Conservation (phyloP, 2,329 filamentous ascomycete species). For the Acrodontium crateriforme region DNA sequence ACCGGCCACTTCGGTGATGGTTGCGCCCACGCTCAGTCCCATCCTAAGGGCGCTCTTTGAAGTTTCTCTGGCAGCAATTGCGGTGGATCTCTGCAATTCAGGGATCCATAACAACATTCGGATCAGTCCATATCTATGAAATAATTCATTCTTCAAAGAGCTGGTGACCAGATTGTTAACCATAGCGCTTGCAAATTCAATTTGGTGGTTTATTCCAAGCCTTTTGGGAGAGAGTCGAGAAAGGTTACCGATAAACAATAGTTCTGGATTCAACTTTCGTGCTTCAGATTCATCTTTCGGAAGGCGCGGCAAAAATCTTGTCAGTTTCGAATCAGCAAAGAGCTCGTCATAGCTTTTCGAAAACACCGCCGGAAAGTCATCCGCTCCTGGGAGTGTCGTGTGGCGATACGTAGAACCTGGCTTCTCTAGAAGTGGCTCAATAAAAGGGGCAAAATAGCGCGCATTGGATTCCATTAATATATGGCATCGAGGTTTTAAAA, state of each 20-base stretch:
- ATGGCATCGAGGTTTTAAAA: conserved; percentile 66
- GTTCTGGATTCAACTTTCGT: conserved; percentile 49
- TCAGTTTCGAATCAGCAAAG: conserved; percentile 37
- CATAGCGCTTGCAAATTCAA: neutral
- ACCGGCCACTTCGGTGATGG: too few relatives aligned
- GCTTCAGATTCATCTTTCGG: conserved; percentile 26
- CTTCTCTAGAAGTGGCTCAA: conserved; percentile 33
- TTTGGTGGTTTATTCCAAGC: too few relatives aligned
- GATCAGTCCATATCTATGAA: conserved; percentile 66
- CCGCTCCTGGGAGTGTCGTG: conserved; percentile 16
- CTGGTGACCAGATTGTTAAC: neutral
- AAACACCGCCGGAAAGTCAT: conserved; percentile 8
- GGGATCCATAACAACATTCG: conserved; percentile 64
- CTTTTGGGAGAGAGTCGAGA: conserved; percentile 6
- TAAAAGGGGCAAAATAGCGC: conserved; percentile 44
- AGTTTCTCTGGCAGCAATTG: neutral
- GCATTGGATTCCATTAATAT: conserved; percentile 64
- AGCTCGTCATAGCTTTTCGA: conserved; percentile 34
- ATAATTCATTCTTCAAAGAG: conserved; percentile 30
- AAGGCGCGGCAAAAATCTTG: conserved; percentile 38
- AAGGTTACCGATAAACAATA: conserved; percentile 43
- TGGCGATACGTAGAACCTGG: conserved; percentile 36
- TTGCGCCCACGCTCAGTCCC: too few relatives aligned
- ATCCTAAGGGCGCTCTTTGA: too few relatives aligned
- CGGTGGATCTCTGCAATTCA: conserved; percentile 24